phyloP scores from a whole-genome alignment of 2,329 filamentous ascomycete species.

The Penicillium sp. region DNA sequence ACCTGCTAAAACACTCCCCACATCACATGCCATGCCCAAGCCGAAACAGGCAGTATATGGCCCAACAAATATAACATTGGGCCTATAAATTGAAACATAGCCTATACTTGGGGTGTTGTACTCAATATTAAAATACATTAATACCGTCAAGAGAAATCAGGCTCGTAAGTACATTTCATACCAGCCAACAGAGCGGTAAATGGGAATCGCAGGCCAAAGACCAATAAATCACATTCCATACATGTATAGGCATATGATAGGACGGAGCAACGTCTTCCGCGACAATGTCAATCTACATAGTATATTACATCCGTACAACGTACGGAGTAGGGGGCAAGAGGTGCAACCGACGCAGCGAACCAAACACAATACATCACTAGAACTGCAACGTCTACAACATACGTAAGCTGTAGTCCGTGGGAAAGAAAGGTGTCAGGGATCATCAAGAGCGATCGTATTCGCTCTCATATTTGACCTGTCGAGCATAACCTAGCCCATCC shows the following conservation, averaged over 20 bases:
- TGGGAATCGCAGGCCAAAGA: neutral
- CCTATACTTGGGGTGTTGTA: neutral
- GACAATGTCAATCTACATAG: neutral
- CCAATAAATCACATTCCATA: neutral
- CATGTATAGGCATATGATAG: slow-evolving; percentile 3
- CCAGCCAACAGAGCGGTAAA: neutral
- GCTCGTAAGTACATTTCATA: neutral
- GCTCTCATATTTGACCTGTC: slow-evolving; percentile 1
- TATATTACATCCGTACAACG: neutral
- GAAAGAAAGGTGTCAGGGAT: neutral
- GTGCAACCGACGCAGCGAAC: neutral
- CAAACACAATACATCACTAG: neutral
- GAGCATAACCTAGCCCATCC: neutral
- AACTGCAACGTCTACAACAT: neutral
- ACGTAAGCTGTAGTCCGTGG: neutral
- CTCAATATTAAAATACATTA: neutral
- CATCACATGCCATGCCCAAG: slow-evolving; percentile 3
- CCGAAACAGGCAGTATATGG: neutral
- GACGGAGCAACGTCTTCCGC: slow-evolving; percentile 5
- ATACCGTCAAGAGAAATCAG: neutral
- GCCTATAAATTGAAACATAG: neutral
- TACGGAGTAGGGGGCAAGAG: neutral
- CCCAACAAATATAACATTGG: neutral
- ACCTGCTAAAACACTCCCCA: neutral
- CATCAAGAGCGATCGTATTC: neutral